phyloP scores from a whole-genome alignment of 495 filamentous ascomycete species.

The Talaromyces liani region DNA sequence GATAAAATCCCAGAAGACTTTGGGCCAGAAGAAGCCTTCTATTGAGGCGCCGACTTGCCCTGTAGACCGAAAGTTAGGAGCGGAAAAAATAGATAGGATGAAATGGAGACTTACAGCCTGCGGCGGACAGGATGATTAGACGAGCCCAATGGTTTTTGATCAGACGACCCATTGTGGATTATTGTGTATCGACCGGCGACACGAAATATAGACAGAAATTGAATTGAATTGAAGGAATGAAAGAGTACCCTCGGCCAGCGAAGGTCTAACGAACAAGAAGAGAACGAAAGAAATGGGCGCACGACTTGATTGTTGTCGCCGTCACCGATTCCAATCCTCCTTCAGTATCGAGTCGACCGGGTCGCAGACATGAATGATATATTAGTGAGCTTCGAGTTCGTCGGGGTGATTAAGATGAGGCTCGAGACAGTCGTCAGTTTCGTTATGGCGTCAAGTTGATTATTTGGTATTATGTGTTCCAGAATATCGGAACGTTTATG shows the following conservation, averaged over 20 bases:
- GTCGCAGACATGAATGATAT: background rate
- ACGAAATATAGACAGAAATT: background rate
- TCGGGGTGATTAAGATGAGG: background rate
- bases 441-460: background rate
- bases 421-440: background rate
- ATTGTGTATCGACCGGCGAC: conserved; percentile 2
- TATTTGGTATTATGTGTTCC: background rate
- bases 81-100: background rate
- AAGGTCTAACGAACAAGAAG: background rate
- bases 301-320: background rate
- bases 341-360: background rate
- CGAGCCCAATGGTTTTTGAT: conserved; percentile 99
- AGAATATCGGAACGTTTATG: background rate
- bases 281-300: background rate
- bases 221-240: background rate
- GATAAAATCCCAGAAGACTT: conserved; percentile 96
- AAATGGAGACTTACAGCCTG: conserved; percentile 57
- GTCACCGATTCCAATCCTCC: background rate
- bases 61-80: conserved; percentile 16
- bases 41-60: conserved; percentile 83
- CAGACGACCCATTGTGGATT: conserved; percentile 71
- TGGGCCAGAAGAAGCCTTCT: conserved; percentile 95
- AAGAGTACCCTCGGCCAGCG: background rate
- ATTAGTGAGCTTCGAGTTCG: background rate
- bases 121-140: conserved; percentile 80